Evolutionary conservation across 805 yeast species (phyloP).

Genomic region (Myxozyma monticola): DNA sequence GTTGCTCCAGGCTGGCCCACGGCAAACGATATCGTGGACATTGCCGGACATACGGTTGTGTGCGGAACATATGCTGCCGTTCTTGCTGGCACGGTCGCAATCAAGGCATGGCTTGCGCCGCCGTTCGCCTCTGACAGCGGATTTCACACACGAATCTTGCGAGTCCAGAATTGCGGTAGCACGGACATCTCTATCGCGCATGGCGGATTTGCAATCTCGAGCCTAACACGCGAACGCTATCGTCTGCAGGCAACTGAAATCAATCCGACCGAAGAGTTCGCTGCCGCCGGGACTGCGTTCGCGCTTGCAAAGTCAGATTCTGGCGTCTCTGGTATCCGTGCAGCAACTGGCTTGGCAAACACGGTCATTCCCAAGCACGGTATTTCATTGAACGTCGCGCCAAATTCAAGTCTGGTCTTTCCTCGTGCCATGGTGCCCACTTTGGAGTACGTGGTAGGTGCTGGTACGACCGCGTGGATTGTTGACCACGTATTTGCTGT

Average conservation of each 20-base stretch:
- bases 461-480: not conserved
- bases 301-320: constrained; percentile 9
- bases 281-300: constrained; percentile 2
- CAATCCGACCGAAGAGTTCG: not conserved
- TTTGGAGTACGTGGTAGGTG: not conserved
- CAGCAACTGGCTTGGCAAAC: not conserved
- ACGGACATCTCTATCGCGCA: constrained; percentile 12
- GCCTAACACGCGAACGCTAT: not conserved
- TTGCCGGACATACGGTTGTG: constrained; percentile 12
- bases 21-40: constrained; percentile 16
- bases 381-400: constrained; percentile 4
- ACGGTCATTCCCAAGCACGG: too few species aligned
- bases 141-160: constrained; percentile 33
- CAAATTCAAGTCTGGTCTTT: constrained; percentile 16
- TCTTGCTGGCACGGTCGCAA: constrained; percentile 20
- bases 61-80: constrained; percentile 29
- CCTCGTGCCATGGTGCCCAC: constrained; percentile 8
- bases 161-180: constrained; percentile 12
- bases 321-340: constrained; percentile 8
- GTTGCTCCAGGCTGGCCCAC: constrained; percentile 14
- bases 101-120: constrained; percentile 33
- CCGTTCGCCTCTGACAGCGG: constrained; percentile 4
- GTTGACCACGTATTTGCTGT: constrained; percentile 11
- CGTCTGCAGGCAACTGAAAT: constrained; percentile 1
- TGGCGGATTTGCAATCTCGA: constrained; percentile 28